These are phyloP conservation scores for Sphagnurus paluster DNA, from an alignment of 1,284 basidiomycete species.

Conservation along the genomic window DNA sequence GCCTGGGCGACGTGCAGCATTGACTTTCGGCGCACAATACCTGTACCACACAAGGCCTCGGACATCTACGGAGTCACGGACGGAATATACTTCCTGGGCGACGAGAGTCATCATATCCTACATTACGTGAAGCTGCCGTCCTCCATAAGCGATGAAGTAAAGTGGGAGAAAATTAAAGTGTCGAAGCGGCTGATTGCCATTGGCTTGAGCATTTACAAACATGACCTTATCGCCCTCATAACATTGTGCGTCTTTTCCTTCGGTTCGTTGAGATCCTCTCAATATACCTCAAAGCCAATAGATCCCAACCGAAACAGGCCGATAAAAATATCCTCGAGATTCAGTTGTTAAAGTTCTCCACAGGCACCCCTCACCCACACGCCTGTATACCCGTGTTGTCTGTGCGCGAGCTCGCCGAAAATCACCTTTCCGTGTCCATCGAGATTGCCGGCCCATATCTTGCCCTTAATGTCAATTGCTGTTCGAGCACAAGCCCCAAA, in stretches of 20 bases:
- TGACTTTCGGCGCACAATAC: background rate
- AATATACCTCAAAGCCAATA: background rate
- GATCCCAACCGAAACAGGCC: background rate
- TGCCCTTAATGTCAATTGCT: conserved; percentile 36
- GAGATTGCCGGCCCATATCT: conserved; percentile 50
- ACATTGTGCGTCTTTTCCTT: background rate
- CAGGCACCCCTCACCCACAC: conserved; percentile 38
- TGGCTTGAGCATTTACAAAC: background rate
- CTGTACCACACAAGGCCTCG: background rate
- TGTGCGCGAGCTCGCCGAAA: conserved; percentile 24
- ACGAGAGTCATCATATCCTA: background rate
- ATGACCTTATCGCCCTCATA: background rate
- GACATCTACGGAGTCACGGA: background rate
- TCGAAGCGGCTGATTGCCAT: background rate
- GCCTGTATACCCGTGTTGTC: conserved; percentile 35
- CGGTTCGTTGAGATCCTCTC: background rate
- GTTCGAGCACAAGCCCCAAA: background rate
- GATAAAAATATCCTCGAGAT: conserved; percentile 27
- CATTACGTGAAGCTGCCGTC: background rate
- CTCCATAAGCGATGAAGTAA: background rate
- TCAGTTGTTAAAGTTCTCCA: conserved; percentile 39
- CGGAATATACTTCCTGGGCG: background rate
- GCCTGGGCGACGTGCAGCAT: background rate
- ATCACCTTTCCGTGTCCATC: conserved; percentile 37
- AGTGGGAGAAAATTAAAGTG: background rate